Percentiles rank a stretch among this genome's conserved stretches.
Evolutionary conservation across 2,329 filamentous ascomycete genomes (phyloP).

Genomic region (Neoascochyta sp.): DNA sequence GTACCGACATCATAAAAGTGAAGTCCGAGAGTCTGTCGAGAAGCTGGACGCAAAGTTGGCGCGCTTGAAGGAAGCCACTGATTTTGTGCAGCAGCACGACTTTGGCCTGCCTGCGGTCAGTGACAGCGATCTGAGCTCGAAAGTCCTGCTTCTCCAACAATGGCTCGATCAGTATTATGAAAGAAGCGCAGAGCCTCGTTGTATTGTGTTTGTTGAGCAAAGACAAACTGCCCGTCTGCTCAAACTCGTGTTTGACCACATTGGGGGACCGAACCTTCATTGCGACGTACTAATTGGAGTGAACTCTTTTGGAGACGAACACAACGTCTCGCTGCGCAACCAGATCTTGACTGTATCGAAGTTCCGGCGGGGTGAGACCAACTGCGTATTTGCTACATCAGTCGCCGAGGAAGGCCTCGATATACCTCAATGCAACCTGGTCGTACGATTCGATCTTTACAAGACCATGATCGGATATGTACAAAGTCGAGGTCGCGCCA

Average conservation of each 20-base stretch:
- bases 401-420: constrained; percentile 65
- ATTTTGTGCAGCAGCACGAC: constrained; percentile 52
- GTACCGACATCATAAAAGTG: constrained; percentile 32
- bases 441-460: constrained; percentile 79
- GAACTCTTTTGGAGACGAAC: constrained; percentile 51
- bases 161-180: constrained; percentile 63
- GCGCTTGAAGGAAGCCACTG: constrained; percentile 57
- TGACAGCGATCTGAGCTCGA: constrained; percentile 60
- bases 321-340: constrained; percentile 64
- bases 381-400: constrained; percentile 62
- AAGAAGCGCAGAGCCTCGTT: constrained; percentile 56
- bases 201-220: constrained; percentile 83
- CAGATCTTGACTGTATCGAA: constrained; percentile 71
- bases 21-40: constrained; percentile 22
- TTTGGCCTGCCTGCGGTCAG: constrained; percentile 44
- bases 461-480: constrained; percentile 90
- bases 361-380: constrained; percentile 57
- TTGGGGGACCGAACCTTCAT: constrained; percentile 58
- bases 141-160: constrained; percentile 61
- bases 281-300: constrained; percentile 64
- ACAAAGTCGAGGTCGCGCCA: constrained; percentile 83
- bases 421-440: constrained; percentile 64
- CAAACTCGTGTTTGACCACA: constrained; percentile 59
- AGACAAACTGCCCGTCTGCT: constrained; percentile 74
- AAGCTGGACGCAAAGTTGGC: constrained; percentile 52